phyloP scores from a whole-genome alignment of 305 asterid species.

The Fraxinus velutina region DNA sequence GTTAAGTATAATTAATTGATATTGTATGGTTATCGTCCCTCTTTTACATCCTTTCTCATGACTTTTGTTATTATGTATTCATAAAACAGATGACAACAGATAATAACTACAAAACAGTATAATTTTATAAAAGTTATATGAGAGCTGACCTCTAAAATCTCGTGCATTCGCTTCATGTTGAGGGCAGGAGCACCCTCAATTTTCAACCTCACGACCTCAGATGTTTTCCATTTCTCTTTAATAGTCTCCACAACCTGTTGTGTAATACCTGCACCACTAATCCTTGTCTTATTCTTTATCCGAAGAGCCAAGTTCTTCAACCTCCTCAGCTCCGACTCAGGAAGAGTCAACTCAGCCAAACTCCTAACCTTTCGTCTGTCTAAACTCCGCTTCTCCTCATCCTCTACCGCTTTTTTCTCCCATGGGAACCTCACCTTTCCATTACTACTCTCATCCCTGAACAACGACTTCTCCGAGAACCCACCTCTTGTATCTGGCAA shows the following conservation, averaged over 20 bases:
- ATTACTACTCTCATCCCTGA: slow-evolving; percentile 52
- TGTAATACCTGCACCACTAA: slow-evolving; percentile 78
- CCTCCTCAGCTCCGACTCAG: slow-evolving; percentile 70
- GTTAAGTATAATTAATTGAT: neutral
- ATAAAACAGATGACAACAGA: neutral
- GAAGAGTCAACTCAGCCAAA: slow-evolving; percentile 81
- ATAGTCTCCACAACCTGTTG: slow-evolving; percentile 68
- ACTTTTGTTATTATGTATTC: slow-evolving; percentile 2
- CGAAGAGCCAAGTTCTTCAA: slow-evolving; percentile 64
- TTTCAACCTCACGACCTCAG: slow-evolving; percentile 84
- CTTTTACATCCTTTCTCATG: neutral
- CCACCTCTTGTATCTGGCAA: slow-evolving; percentile 83
- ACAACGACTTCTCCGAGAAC: slow-evolving; percentile 51
- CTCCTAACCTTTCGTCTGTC: slow-evolving; percentile 58
- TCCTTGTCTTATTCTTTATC: slow-evolving; percentile 63
- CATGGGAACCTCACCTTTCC: slow-evolving; percentile 72
- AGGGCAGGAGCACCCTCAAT: slow-evolving; percentile 88
- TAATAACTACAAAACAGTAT: neutral
- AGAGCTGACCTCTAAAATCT: slow-evolving; percentile 68
- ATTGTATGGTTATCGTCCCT: neutral
- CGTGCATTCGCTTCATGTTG: slow-evolving; percentile 88
- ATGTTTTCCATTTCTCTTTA: slow-evolving; percentile 71
- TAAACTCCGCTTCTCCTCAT: slow-evolving; percentile 37
- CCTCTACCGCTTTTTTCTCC: slow-evolving; percentile 48
- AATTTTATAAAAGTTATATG: slow-evolving; percentile 3